Conservation (phyloP, 352 stramenopile species). For the Bremia lactucae region DNA sequence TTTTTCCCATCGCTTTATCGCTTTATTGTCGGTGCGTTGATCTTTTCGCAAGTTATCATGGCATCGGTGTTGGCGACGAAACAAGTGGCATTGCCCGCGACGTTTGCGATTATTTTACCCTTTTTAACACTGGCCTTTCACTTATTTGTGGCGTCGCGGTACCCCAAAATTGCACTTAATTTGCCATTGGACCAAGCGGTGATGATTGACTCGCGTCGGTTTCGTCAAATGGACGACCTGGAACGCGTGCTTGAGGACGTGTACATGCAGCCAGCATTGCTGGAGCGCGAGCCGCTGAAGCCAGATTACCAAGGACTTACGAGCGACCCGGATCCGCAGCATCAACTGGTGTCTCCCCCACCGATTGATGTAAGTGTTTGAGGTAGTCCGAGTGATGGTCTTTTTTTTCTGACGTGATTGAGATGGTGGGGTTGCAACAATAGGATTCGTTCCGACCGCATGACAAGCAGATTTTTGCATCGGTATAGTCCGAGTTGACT, state of each 20-base stretch:
- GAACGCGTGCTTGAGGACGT: conserved; percentile 45
- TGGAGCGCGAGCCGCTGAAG: conserved; percentile 49
- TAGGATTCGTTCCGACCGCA: conserved; percentile 27
- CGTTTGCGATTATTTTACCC: conserved; percentile 48
- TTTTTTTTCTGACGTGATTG: conserved; percentile 9
- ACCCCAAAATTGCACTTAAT: conserved; percentile 54
- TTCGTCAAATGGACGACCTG: conserved; percentile 40
- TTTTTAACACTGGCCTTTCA: conserved; percentile 61
- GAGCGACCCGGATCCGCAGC: conserved; percentile 48
- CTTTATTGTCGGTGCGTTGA: conserved; percentile 64
- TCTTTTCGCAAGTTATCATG: conserved; percentile 78
- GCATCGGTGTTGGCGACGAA: conserved; percentile 63
- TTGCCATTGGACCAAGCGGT: conserved; percentile 71
- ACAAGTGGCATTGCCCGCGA: conserved; percentile 46
- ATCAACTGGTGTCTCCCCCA: conserved; percentile 56
- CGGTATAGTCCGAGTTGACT: conserved; percentile 18
- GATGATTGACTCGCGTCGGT: conserved; percentile 49
- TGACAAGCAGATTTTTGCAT: conserved; percentile 25
- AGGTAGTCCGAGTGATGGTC: neutral
- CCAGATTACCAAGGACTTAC: conserved; percentile 66
- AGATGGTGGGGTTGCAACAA: conserved; percentile 15
- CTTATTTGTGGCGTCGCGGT: conserved; percentile 57
- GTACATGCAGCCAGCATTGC: conserved; percentile 60
- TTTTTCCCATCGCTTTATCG: conserved; percentile 78
- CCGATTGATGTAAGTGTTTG: conserved; percentile 33